phyloP scores from a whole-genome alignment of 768 basidiomycete genomes.

The Tubosaeta sp. region DNA sequence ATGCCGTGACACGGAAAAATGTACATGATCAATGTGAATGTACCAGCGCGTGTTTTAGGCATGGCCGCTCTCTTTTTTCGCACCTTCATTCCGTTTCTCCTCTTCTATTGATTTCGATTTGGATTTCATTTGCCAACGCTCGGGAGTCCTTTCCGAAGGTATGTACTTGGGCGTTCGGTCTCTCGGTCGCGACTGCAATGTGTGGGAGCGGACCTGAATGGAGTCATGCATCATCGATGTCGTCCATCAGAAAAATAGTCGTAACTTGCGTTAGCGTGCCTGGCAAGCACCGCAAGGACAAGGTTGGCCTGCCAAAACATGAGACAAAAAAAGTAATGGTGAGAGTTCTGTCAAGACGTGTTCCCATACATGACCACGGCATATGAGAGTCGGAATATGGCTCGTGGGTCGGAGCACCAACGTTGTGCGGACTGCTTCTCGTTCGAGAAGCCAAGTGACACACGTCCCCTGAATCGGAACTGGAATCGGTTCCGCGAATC shows the following conservation, averaged over 20 bases:
- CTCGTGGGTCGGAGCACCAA: background rate
- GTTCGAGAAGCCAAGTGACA: background rate
- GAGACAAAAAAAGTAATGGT: background rate
- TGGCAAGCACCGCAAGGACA: slow-evolving; percentile 30
- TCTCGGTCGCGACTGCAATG: slow-evolving; percentile 8
- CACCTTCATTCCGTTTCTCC: slow-evolving; percentile 13
- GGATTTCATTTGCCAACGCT: background rate
- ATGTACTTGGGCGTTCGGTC: background rate
- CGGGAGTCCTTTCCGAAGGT: background rate
- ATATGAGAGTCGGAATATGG: background rate
- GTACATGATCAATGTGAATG: slow-evolving; percentile 1
- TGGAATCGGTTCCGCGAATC: slow-evolving; percentile 1
- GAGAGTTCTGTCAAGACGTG: background rate
- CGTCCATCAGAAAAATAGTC: slow-evolving; percentile 16
- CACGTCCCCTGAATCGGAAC: background rate
- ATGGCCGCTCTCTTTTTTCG: slow-evolving; percentile 19
- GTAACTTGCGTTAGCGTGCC: slow-evolving; percentile 11
- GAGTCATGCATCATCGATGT: background rate
- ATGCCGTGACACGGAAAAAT: slow-evolving; percentile 13
- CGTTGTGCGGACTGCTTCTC: background rate
- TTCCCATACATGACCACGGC: background rate
- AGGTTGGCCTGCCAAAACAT: slow-evolving; percentile 11
- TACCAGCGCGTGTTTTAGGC: slow-evolving; percentile 25
- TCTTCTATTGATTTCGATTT: background rate
- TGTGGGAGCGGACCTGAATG: slow-evolving; percentile 16